Base-by-base conservation (phyloP, 2,329 filamentous ascomycete genomes). In the Xylariaceae sp. region DNA sequence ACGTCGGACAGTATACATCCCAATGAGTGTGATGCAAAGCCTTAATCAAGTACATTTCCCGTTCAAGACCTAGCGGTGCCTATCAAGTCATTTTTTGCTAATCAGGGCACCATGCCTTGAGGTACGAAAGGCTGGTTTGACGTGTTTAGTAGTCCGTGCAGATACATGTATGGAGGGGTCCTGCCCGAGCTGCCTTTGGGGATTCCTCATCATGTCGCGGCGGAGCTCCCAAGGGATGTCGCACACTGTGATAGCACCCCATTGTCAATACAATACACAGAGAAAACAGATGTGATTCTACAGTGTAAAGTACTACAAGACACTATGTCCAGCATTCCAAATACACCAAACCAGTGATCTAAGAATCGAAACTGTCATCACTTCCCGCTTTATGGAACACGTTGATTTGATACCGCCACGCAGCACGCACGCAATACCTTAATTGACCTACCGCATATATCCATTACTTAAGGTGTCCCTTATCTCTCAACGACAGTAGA, bases 361-460 rank as follows among this genome's bases (percentile, higher is more conserved):
- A 9, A 10, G 39, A 36, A 44, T 30, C 27, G 10, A 52, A 54
- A 52, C 48, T 55, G 53, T 53, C 50, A 53, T 55, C 50, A 49
- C 36, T 18, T 44, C 11, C 19, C 22, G 22, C 22, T 27, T 27
- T 27, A 27, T 48, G 39, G 36, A 45, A 18, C 36, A 17, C 33
- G 40, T 35, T 43, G 42, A 32, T 46, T 35, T 31, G 32, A 47
- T 47, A 39, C n/a, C n/a, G n/a, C n/a, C n/a, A n/a, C n/a, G n/a
- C n/a, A n/a, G n/a, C n/a, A n/a, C n/a, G n/a, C n/a, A n/a, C n/a
- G n/a, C n/a, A n/a, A n/a, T n/a, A n/a, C n/a, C n/a, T n/a, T n/a
- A n/a, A n/a, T n/a, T n/a, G n/a, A n/a, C 49, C 44, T 48, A 48
- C 18, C 11, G 15, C 35, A 18, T 33, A 19, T 22, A 19, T 22